phyloP scores from a whole-genome alignment of 208 protist species.

The Leishmania tarentolae region DNA sequence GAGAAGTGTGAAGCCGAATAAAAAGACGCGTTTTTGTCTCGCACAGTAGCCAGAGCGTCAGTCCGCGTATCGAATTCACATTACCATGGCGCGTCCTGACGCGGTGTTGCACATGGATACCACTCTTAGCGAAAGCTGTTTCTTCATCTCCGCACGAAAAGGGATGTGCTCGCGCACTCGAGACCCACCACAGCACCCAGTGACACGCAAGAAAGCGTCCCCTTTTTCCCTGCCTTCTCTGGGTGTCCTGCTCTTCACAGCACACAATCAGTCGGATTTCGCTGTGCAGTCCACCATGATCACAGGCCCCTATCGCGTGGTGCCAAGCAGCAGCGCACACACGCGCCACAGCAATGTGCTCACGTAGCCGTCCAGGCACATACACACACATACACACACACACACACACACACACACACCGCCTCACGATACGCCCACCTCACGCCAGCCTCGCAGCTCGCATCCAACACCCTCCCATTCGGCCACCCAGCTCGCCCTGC shows the following conservation, averaged over 20 bases:
- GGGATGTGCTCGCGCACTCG: no score
- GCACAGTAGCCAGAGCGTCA: not conserved
- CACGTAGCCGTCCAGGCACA: not conserved
- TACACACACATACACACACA: no score
- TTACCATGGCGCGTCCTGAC: no score
- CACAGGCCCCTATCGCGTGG: not conserved
- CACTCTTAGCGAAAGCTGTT: not conserved
- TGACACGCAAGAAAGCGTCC: not conserved
- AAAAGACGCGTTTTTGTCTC: not conserved
- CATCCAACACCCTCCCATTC: not conserved
- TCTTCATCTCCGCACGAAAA: not conserved
- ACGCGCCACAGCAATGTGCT: not conserved
- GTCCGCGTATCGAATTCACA: not conserved
- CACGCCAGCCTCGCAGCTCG: no score
- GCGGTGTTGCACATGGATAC: not conserved
- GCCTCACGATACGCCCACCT: not conserved
- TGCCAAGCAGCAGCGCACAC: not conserved
- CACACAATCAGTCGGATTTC: not conserved
- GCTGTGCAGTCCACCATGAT: not conserved
- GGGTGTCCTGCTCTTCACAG: not conserved
- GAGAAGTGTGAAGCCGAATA: not conserved
- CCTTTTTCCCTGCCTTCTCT: not conserved
- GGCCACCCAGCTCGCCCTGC: not conserved
- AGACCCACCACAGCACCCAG: not conserved
- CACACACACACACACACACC: no score